These are phyloP conservation scores for Hordeum vulgare DNA, from an alignment of 176 grass and related monocot species.

Conservation along the genomic window DNA sequence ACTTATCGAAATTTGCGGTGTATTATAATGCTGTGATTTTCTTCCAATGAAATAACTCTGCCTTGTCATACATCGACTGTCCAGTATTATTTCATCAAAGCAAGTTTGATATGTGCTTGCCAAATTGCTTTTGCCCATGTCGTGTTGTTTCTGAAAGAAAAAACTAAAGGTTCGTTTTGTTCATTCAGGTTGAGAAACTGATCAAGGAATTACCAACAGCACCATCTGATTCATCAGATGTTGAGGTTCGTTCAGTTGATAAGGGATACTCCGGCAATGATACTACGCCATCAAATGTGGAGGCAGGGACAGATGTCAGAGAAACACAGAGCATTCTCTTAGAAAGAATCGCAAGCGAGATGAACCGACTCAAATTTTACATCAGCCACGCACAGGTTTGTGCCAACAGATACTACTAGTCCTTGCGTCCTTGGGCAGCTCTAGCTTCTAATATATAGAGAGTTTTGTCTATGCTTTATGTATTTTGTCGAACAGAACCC, in stretches of 20 bases:
- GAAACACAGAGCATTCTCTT: constrained; percentile 92
- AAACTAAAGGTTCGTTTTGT: not conserved
- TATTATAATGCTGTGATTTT: not conserved
- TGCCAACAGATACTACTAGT: not conserved
- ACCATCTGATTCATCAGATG: constrained; percentile 45
- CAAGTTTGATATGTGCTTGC: not conserved
- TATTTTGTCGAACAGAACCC: not conserved
- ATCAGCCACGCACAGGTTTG: constrained; percentile 80
- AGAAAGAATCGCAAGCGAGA: constrained; percentile 97
- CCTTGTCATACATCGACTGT: not conserved
- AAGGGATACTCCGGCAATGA: constrained; percentile 23
- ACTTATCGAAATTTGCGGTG: not conserved
- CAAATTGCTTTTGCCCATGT: not conserved
- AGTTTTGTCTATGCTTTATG: not conserved
- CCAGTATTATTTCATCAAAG: not conserved
- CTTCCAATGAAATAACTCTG: not conserved
- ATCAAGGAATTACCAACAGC: constrained; percentile 85
- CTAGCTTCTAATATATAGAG: not conserved
- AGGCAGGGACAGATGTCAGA: constrained; percentile 52
- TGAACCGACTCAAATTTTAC: constrained; percentile 96
- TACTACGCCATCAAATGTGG: constrained; percentile 7
- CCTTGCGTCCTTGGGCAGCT: not conserved
- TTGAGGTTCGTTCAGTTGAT: constrained; percentile 5
- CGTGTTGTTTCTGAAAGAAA: not conserved
- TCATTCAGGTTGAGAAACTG: constrained; percentile 83